Base-by-base conservation (phyloP, 768 basidiomycete genomes). In the Serendipita indica region DNA sequence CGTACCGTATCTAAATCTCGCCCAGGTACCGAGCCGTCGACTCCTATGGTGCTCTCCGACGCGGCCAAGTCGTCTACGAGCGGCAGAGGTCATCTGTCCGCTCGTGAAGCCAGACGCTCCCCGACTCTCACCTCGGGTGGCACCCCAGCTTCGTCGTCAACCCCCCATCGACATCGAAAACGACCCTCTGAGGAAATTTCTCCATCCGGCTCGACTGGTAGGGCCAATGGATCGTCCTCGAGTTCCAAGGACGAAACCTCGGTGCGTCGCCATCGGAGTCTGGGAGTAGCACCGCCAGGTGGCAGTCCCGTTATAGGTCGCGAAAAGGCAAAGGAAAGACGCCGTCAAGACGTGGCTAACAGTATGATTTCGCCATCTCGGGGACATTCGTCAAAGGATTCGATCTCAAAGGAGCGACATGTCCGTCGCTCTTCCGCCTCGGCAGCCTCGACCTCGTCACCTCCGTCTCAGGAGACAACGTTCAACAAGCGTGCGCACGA, bases 161-260 rank as follows among this genome's bases (percentile, higher is more conserved):
- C 5, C 13, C 10, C 59, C 3, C 58, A 56, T n/a, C 78, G 80
- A 80, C 77, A 60, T 77, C 84, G 3, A 80, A 78, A 70, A 88
- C 80, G 86, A 27, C 82, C 83, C 0, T 89, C 87, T 1, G 86
- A 86, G 58, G 87, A 89, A 67, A 87, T 88, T 66, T 62, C 68
- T 27, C 68, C 72, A n/a, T 20, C 66, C 10, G 16, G 63, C 58
- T n/a, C 60, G 45, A 33, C n/a, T n/a, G n/a, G 60, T 59, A 16
- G 54, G 59, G n/a, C 45, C 54, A 33, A 49, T 57, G 62, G 63
- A 33, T 62, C 67, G 16, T 39, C 58, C 3, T 41, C 49, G 10
- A 54, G 16, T 28, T 33, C 66, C 58, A 77, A 75, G 61, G 76
- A 64, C 67, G 20, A 78, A 73, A 66, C 74, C 39, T 68, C 73